These are phyloP conservation scores for Cytospora piceicola DNA, from an alignment of 2,329 filamentous ascomycete species.

Conservation along the genomic window DNA sequence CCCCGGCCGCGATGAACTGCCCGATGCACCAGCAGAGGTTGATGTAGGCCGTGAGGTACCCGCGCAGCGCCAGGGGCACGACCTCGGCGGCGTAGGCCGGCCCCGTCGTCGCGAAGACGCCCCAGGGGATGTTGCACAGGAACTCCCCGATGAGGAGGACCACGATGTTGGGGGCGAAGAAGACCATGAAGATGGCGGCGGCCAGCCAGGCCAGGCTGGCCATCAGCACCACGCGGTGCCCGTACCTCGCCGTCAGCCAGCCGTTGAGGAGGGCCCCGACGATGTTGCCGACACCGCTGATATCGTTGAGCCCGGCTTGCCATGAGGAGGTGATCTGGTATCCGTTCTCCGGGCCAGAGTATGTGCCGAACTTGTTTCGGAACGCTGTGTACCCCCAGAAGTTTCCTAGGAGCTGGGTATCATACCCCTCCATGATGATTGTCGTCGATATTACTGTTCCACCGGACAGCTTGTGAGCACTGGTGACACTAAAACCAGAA, in stretches of 20 bases:
- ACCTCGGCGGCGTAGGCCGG: constrained; percentile 43
- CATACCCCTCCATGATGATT: constrained; percentile 57
- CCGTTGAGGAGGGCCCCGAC: constrained; percentile 48
- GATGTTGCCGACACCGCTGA: constrained; percentile 42
- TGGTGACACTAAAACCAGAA: background rate
- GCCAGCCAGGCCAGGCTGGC: constrained; percentile 45
- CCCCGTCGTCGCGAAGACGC: constrained; percentile 50
- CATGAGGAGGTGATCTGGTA: constrained; percentile 55
- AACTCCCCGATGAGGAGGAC: constrained; percentile 51
- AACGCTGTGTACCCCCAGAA: constrained; percentile 50
- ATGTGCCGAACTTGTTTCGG: constrained; percentile 47
- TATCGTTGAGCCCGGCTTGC: constrained; percentile 53
- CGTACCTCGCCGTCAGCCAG: constrained; percentile 46
- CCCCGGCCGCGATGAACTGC: constrained; percentile 36
- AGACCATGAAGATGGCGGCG: constrained; percentile 52
- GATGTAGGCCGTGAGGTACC: constrained; percentile 36
- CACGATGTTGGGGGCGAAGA: constrained; percentile 51
- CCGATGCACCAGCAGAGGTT: constrained; percentile 37
- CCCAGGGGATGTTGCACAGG: constrained; percentile 51
- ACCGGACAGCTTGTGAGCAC: background rate
- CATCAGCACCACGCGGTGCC: constrained; percentile 51
- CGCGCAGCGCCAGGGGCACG: constrained; percentile 35
- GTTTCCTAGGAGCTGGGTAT: constrained; percentile 50
- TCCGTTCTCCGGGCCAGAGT: constrained; percentile 39
- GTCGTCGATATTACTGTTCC: constrained; percentile 47